These are phyloP conservation scores for Corylus avellana DNA, from an alignment of 306 rosid genomes.

Conservation along the genomic window DNA sequence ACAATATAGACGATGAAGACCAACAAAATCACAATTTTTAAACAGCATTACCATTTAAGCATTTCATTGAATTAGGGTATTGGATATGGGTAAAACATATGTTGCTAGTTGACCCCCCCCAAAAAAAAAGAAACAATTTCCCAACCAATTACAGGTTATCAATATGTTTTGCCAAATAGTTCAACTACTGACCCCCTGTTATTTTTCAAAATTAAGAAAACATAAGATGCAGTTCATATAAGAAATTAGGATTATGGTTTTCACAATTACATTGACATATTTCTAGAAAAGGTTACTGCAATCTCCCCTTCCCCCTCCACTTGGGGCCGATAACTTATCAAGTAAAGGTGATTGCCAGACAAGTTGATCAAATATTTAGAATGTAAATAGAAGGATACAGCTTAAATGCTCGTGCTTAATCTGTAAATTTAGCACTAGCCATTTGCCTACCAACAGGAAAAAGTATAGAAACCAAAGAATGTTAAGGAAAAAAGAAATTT, in stretches of 20 bases:
- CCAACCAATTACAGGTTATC: not conserved
- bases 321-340: no score
- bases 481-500: not conserved
- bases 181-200: not conserved
- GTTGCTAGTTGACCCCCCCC: not conserved
- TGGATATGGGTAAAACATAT: not conserved
- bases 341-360: not conserved
- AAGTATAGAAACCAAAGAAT: not conserved
- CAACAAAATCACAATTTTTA: not conserved
- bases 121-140: not conserved
- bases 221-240: not conserved
- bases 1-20: not conserved
- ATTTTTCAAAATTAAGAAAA: not conserved
- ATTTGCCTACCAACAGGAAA: not conserved
- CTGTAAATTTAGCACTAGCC: not conserved
- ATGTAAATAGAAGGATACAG: not conserved
- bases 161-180: not conserved
- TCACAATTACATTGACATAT: not conserved
- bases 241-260: not conserved
- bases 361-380: not conserved
- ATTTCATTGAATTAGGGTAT: not conserved
- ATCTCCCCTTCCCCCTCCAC: no score
- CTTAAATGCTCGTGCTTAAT: not conserved
- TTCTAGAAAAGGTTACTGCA: not conserved
- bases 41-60: not conserved